phyloP scores from a whole-genome alignment of 345 rosid species.

The Lepidium africanum region DNA sequence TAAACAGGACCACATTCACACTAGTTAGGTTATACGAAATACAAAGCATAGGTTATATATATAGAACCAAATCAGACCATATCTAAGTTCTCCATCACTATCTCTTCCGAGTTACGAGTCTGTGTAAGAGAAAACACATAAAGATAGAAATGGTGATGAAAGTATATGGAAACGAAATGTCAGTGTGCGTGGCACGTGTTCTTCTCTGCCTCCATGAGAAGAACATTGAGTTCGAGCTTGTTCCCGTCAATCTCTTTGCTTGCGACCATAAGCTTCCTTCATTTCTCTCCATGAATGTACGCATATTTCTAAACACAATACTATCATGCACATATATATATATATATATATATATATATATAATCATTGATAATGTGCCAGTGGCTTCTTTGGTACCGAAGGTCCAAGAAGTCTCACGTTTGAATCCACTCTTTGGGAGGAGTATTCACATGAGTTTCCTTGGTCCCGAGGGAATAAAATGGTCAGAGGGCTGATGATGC shows the following conservation, averaged over 20 bases:
- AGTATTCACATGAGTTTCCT: too few species aligned
- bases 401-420: too few species aligned
- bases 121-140: neutral
- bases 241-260: constrained; percentile 54
- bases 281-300: constrained; percentile 58
- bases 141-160: constrained; percentile 40
- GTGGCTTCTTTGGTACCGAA: too few species aligned
- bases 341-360: neutral
- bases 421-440: too few species aligned
- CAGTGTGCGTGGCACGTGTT: constrained; percentile 60
- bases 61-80: neutral
- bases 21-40: neutral
- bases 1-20: neutral
- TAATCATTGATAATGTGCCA: too few species aligned
- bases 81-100: neutral
- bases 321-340: neutral
- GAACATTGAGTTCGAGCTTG: constrained; percentile 55
- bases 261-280: constrained; percentile 58
- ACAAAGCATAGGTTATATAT: neutral
- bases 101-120: neutral
- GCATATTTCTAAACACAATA: neutral
- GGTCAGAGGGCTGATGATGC: too few species aligned
- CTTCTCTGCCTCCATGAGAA: constrained; percentile 68
- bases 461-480: too few species aligned
- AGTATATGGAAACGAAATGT: constrained; percentile 62